Evolutionary conservation across 306 rosid genomes (phyloP), one percentile per base, ranked within the genome.

Genomic region (Abrus precatorius): DNA sequence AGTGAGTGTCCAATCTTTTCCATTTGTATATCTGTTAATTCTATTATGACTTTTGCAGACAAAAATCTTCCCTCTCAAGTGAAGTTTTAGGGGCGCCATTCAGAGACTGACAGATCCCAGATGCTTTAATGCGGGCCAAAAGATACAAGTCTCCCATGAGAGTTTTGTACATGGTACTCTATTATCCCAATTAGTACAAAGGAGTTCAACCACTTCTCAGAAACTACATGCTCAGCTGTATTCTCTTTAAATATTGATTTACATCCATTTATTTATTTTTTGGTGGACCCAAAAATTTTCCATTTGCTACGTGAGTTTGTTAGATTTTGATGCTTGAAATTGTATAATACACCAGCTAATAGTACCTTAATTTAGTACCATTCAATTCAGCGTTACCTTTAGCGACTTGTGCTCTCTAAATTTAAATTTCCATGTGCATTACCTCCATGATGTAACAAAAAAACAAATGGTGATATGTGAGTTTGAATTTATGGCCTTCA

Each of bases 21-120:
- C 38, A 78, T 53, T 53, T 79, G 82, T 75, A 82, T 86, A 30
- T 83, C 74, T 71, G 85, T 84, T 77, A 57, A 65, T 53, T 87
- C 43, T 38, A 33, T 86, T 79, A 48, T 79, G 83, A 69, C 70
- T 77, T 88, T 83, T 73, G 69, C 34, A 86, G 77, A 75, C 78
- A 74, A 77, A 81, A 86, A 84, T 78, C 92, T 89, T 89, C 56
- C 52, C 92, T 82, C 89, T 82, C 76, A 89, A 87, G 93, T 88
- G 84, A 86, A 87, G 90, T 81, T 77, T 84, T 68, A 70, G 34
- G 43, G 63, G 75, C 45, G 30, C 71, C 83, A 55, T 36, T 8
- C 12, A 49, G 71, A 70, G 72, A 34, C 52, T 67, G 60, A 40
- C 44, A 68, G 45, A 65, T 75, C 62, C 14, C 55, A 65, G 9